Evolutionary conservation across 1,284 basidiomycete species (phyloP).

Genomic region (Boletellus dicymbophilus): DNA sequence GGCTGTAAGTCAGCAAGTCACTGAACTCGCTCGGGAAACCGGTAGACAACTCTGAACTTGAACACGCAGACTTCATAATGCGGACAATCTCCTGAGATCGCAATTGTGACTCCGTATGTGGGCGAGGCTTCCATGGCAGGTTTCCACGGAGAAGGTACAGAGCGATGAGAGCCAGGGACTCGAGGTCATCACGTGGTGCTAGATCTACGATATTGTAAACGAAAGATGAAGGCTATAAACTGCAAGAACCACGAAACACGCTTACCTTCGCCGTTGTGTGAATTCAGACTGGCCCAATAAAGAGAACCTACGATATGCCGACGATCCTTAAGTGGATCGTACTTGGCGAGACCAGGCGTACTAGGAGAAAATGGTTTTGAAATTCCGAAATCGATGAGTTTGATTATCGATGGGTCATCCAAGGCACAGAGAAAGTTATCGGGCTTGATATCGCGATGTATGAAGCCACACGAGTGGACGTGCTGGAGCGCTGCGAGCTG

Average conservation of each 20-base stretch:
- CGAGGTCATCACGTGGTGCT: conserved; percentile 1
- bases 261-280: conserved; percentile 2
- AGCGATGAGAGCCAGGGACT: background rate
- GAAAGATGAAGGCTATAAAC: background rate
- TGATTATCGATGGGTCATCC: background rate
- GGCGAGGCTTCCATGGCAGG: conserved; percentile 4
- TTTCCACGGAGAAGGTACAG: conserved; percentile 6
- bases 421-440: conserved; percentile 63
- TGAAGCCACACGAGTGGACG: conserved; percentile 44
- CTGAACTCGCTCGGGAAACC: background rate
- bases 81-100: background rate
- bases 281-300: conserved; percentile 6
- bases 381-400: conserved; percentile 3
- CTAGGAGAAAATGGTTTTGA: background rate
- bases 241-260: background rate
- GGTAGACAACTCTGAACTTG: background rate
- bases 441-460: conserved; percentile 81
- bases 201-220: background rate
- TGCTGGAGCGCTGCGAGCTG: background rate
- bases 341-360: background rate
- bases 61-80: background rate
- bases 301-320: background rate
- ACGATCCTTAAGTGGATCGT: conserved; percentile 1
- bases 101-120: background rate
- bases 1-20: background rate